Conservation (phyloP, 2,329 filamentous ascomycete genomes). For the Aspergillus amoenus region DNA sequence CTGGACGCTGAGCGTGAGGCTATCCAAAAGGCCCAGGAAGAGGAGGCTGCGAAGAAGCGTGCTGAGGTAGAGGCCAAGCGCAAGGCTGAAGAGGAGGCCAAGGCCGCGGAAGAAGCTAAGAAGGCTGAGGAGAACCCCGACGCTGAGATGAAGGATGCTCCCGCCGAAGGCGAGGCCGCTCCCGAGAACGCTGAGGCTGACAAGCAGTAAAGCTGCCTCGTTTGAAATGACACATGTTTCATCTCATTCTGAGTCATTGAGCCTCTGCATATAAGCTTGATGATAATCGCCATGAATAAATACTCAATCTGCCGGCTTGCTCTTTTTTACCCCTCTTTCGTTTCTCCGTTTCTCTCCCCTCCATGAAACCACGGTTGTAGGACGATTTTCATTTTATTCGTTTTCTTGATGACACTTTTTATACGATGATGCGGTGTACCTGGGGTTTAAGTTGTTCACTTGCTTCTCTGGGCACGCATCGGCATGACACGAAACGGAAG, state of each 20-base stretch:
- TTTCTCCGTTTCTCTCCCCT: constrained; percentile 1
- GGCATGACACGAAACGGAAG: not conserved
- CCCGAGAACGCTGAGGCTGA: constrained; percentile 28
- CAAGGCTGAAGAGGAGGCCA: constrained; percentile 69
- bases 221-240: not conserved
- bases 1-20: constrained; percentile 81
- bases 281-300: constrained; percentile 26
- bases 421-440: not conserved
- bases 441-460: not conserved
- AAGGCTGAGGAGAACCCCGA: constrained; percentile 39
- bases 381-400: constrained; percentile 3
- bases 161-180: constrained; percentile 40
- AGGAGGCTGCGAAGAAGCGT: constrained; percentile 60
- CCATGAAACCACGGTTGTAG: constrained; percentile 7
- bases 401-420: constrained; percentile 1
- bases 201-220: constrained; percentile 35
- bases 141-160: constrained; percentile 62
- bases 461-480: not conserved
- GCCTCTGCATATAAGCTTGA: constrained; percentile 18
- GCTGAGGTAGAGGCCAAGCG: constrained; percentile 72
- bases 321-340: constrained; percentile 10
- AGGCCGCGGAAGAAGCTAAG: constrained; percentile 49
- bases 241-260: constrained; percentile 5
- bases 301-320: constrained; percentile 17
- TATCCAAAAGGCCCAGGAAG: constrained; percentile 65